These are phyloP conservation scores for Westerdykella sp. DNA, from an alignment of 2,329 filamentous ascomycete genomes.

Conservation along the genomic window DNA sequence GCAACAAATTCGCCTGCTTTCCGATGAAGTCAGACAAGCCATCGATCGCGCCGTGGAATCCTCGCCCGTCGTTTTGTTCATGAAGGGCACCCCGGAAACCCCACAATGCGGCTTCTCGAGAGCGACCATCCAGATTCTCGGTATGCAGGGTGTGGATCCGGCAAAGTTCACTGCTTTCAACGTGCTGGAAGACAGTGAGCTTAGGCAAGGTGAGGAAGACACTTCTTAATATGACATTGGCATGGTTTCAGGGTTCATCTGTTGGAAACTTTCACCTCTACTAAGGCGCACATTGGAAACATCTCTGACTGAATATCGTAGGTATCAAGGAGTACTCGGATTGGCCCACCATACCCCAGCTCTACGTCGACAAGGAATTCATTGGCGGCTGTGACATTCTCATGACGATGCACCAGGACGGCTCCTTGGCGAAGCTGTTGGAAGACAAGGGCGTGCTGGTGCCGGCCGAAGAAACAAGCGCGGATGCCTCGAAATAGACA, in stretches of 20 bases:
- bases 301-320: conserved; percentile 28
- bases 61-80: conserved; percentile 91
- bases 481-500: conserved; percentile 21
- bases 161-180: conserved; percentile 98
- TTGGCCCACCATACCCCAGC: conserved; percentile 96
- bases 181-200: conserved; percentile 82
- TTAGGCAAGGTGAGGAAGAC: conserved; percentile 61
- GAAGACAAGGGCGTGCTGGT: conserved; percentile 87
- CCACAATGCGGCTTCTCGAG: conserved; percentile 97
- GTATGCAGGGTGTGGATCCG: conserved; percentile 90
- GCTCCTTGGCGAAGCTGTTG: conserved; percentile 82
- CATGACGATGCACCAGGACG: conserved; percentile 94
- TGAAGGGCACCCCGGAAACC: conserved; percentile 87
- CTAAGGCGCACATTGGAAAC: not conserved
- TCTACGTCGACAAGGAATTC: conserved; percentile 94
- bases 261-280: no score
- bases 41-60: conserved; percentile 87
- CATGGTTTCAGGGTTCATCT: no score
- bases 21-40: conserved; percentile 68
- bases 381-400: conserved; percentile 96
- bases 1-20: conserved; percentile 62
- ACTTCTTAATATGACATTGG: no score
- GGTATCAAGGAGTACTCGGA: conserved; percentile 99
- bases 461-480: conserved; percentile 43
- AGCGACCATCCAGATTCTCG: conserved; percentile 89